phyloP scores from a whole-genome alignment of 345 rosid genomes.

The Triadica sebifera region DNA sequence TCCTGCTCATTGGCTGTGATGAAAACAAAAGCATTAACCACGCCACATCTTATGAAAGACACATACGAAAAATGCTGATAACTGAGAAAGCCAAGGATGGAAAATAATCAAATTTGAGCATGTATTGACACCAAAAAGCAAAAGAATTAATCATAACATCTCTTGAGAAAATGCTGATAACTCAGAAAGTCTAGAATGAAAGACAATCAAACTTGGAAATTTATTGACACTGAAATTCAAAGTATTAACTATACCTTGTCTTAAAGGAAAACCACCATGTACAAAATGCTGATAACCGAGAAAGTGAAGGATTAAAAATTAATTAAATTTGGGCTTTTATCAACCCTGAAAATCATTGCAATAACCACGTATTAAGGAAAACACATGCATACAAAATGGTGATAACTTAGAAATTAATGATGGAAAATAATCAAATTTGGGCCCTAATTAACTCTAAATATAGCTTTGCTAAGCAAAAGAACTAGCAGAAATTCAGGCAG shows the following conservation, averaged over 20 bases:
- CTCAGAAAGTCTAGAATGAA: neutral
- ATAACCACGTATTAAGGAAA: neutral
- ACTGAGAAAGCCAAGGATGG: neutral
- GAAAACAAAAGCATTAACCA: slow-evolving; percentile 23
- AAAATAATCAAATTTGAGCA: neutral
- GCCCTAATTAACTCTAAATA: neutral
- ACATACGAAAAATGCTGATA: neutral
- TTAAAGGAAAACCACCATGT: neutral
- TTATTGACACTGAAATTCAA: neutral
- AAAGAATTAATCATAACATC: neutral
- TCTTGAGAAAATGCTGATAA: neutral
- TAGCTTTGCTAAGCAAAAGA: neutral
- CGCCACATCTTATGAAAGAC: neutral
- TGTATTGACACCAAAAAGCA: neutral
- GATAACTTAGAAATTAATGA: neutral
- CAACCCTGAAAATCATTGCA: neutral
- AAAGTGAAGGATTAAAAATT: too few relatives aligned
- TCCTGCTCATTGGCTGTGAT: slow-evolving; percentile 43
- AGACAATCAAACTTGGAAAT: neutral
- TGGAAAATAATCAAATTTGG: neutral
- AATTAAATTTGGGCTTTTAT: neutral
- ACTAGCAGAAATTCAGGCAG: neutral
- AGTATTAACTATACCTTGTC: neutral
- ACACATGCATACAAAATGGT: neutral
- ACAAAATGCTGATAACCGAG: too few relatives aligned